Base-by-base conservation (phyloP, 2,329 filamentous ascomycete genomes). In the Botrytis sinoallii region DNA sequence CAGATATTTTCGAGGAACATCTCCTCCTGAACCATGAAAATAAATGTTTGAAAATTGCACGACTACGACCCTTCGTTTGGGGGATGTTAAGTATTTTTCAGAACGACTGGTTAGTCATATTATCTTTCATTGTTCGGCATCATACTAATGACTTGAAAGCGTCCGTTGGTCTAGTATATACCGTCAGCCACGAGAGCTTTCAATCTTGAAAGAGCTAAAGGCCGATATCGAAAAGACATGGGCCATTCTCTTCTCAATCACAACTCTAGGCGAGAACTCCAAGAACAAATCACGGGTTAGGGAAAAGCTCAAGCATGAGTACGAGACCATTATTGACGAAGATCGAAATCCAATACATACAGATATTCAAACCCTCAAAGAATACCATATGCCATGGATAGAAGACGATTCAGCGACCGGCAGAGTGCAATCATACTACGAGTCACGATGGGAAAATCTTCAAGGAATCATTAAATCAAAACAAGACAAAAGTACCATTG, bases 351-450 rank as follows among this genome's bases (percentile, higher is more conserved):
- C 40, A 46, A 22, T 25, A 4, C 44, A 46, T 4, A 48, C 18
- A 25, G 29, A 35, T 14, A 66, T 48, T 14, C 44, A 66, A 48
- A 48, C 18, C 12, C 44, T 66, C 18, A 66, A 66, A n/a, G 42
- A 66, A 25, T 66, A 66, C 20, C 64, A 66, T 20, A 66, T 66
- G 42, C 44, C 64, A 48, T 66, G 20, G 64, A 66, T 66, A 20
- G 44, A 66, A 32, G 64, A 66, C 35, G 64, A 66, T 29, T 66
- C 42, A 0, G 44, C 29, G 22, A 25, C 64, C 1, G 64, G 29
- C 9, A 48, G 64, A 35, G 42, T 48, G 20, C 64, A 48, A 22
- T 35, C 64, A 48, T 66, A 66, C 44, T 66, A 66, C 20, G 42
- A 48, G 6, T 66, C 44, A 48, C 42, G 29, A 25, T 38, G 42